A percentile compares a stretch with the other conserved stretches of the same genome.
These are phyloP conservation scores for Rhodosporidiobolus sp. DNA, from an alignment of 768 basidiomycete species.

Conservation along the genomic window DNA sequence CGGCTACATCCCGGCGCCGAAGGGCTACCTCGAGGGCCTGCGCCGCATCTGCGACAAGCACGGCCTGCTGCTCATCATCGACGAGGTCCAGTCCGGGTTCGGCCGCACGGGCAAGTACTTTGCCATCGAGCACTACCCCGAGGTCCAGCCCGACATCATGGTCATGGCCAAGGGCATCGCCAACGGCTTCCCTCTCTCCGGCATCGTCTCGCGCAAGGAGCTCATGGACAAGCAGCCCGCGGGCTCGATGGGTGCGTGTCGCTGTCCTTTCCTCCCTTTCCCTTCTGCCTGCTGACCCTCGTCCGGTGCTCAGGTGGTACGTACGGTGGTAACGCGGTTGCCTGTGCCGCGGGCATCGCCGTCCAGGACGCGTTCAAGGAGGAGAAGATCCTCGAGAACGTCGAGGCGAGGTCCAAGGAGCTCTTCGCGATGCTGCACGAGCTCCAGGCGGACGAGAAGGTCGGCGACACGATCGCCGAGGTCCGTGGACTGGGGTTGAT, in stretches of 20 bases:
- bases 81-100: conserved; percentile 73
- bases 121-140: conserved; percentile 68
- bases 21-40: conserved; percentile 73
- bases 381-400: conserved; percentile 79
- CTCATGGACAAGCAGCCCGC: conserved; percentile 76
- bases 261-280: background rate
- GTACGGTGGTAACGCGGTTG: conserved; percentile 86
- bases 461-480: conserved; percentile 68
- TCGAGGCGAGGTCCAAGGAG: conserved; percentile 69
- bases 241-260: background rate
- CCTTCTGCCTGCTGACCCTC: conserved; percentile 11
- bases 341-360: conserved; percentile 85
- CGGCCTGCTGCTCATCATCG: conserved; percentile 72
- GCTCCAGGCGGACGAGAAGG: conserved; percentile 58
- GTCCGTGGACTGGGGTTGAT: conserved; percentile 86
- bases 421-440: conserved; percentile 62
- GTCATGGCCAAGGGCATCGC: conserved; percentile 86
- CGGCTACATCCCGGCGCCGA: conserved; percentile 85
- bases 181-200: conserved; percentile 91
- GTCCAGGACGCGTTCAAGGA: conserved; percentile 71
- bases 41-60: conserved; percentile 82
- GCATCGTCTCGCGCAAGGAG: conserved; percentile 72
- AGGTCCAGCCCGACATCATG: conserved; percentile 82
- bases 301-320: conserved; percentile 53
- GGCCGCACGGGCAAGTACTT: conserved; percentile 80